Evolutionary conservation across 768 basidiomycete genomes (phyloP).

Genomic region (Naganishia antarctica): DNA sequence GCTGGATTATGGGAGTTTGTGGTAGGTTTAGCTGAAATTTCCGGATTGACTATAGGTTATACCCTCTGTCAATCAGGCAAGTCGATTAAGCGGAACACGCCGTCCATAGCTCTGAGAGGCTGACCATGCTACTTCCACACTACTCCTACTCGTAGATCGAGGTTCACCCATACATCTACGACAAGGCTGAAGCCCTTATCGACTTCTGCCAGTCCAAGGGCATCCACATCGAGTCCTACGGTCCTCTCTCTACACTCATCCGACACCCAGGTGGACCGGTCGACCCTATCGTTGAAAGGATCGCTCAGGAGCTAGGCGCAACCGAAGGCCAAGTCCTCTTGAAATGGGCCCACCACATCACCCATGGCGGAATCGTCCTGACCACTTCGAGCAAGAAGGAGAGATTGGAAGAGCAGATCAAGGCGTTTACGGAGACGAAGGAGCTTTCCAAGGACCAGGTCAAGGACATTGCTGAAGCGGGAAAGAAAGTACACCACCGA

Average conservation of each 20-base stretch:
- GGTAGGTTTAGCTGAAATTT: no score
- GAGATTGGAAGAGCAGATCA: slow-evolving; percentile 7
- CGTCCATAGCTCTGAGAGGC: neutral
- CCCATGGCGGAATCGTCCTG: slow-evolving; percentile 32
- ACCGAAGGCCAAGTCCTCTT: slow-evolving; percentile 39
- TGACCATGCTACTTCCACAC: neutral
- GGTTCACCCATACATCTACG: slow-evolving; percentile 49
- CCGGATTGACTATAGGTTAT: slow-evolving; percentile 25
- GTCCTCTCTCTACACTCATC: slow-evolving; percentile 36
- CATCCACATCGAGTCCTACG: slow-evolving; percentile 42
- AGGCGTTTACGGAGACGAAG: neutral
- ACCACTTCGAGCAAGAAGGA: slow-evolving; percentile 15
- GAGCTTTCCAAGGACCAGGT: slow-evolving; percentile 1
- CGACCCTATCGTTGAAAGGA: slow-evolving; percentile 29
- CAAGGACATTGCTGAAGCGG: slow-evolving; percentile 1
- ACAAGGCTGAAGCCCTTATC: slow-evolving; percentile 35
- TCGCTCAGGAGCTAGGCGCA: slow-evolving; percentile 28
- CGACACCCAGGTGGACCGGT: slow-evolving; percentile 29
- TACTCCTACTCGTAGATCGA: slow-evolving; percentile 44
- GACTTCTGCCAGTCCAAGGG: slow-evolving; percentile 38
- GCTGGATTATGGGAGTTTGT: neutral
- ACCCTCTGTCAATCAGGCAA: slow-evolving; percentile 49
- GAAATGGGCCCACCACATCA: slow-evolving; percentile 35
- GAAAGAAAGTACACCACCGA: slow-evolving; percentile 13
- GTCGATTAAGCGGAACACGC: slow-evolving; percentile 10